Evolutionary conservation across 805 yeast species (phyloP), one percentile per base, ranked within the genome.

Genomic region (Blastobotrys muscicola): DNA sequence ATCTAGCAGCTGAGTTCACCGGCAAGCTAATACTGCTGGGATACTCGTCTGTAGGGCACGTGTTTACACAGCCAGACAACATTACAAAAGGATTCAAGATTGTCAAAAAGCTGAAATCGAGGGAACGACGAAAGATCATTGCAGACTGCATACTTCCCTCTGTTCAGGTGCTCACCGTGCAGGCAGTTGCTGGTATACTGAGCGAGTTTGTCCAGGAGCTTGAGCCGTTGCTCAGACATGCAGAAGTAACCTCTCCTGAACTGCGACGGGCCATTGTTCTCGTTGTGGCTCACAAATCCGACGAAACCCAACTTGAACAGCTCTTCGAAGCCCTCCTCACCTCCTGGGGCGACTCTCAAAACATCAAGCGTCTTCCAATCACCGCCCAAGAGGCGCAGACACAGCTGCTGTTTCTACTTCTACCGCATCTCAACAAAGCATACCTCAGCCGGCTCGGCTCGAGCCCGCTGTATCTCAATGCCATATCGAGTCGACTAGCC

Each of bases 321-420:
- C 43, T 58, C 3, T 39, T 66, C 3, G 32, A 26, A 1, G 16
- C n/a, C 1, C 43, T 59, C 3, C 39, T 66, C 2, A 31, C 30
- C 1, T 41, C 54, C 9, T 68, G 72, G 72, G 69, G 73, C 2
- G 65, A 67, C 42, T 56, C 54, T 2, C 50, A 54, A 2, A 47
- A 59, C 7, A 58, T 75, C n/a, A 62, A 66, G 39, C 55, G 60
- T 16, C 68, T 69, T 7, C 63, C 79, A 0, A 54, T 68, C 1
- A 45, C 56, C 0, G 38, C 53, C 2, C 90, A 82, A 55, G 71
- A 67, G 29, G 54, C 58, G 2, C 58, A 74, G 31, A 74, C 87
- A 0, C 70, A 66, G 33, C 57, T 74, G 3, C 54, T 80, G 1
- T 53, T 77, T 4, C 49, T 72, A 33, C 36, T 46, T 8, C 10